Evolutionary conservation across 371 early-diverging fungal genomes (phyloP), one percentile per base, ranked within the genome.

Genomic region (Mucor mucedo): DNA sequence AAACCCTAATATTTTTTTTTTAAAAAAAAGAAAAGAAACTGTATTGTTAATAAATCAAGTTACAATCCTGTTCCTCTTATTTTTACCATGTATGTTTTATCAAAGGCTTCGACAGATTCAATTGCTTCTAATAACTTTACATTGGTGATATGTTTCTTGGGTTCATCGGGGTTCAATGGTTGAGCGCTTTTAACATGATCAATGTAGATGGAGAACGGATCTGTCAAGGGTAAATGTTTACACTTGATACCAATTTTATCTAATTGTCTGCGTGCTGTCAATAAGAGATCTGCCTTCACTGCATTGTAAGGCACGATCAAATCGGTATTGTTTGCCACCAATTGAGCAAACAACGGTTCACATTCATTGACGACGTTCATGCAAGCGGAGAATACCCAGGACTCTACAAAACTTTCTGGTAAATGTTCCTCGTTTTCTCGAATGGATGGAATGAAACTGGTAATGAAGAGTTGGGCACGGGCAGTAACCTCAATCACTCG

Each of bases 381-480:
- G 56, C 93, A 90, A 1, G 90, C 84, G 0, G 91, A 88, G 62
- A 89, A 93, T 2, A 91, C 85, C 93, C 94, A 93, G 2, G 90
- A 85, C 63, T 91, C 89, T 10, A 86, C 60, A 75, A 93, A 93
- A 62, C 81, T 68, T 4, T 82, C 83, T 1, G 79, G 76, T n/a
- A 80, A 63, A 45, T 78, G 77, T 8, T 71, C 72, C 77, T 84
- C 67, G 68, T 93, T 90, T 68, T 93, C 92, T 39, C 83, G 78
- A 16, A 95, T 80, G 1, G 90, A 85, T 38, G 86, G 77, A 3
- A 91, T 84, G 72, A 95, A 91, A 11, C 80, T 77, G 2, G 87
- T 83, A 56, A 93, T 88, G 63, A 93, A 95, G 1, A 81, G 52
- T 67, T 91, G 85, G 1, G 92, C 91, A 7, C 94, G 76, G 5